These are phyloP conservation scores for Hortaea werneckii DNA, from an alignment of 2,329 filamentous ascomycete species.

Conservation along the genomic window DNA sequence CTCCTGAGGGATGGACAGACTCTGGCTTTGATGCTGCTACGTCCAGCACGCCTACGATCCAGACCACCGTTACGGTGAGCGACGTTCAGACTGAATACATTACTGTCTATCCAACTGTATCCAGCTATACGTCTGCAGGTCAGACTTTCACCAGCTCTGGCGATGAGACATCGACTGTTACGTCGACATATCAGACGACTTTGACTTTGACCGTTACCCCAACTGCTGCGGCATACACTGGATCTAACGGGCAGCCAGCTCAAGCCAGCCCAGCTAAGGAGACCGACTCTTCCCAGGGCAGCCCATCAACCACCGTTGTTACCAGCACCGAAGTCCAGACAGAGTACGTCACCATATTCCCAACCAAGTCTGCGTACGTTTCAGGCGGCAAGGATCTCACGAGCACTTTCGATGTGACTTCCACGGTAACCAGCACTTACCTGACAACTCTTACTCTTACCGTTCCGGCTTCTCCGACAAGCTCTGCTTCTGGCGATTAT, in stretches of 20 bases:
- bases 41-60: neutral
- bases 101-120: neutral
- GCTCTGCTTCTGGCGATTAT: neutral
- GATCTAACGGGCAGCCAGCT: too few species aligned
- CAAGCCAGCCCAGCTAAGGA: too few species aligned
- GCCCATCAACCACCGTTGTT: too few species aligned
- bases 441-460: neutral
- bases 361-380: neutral
- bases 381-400: neutral
- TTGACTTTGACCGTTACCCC: neutral
- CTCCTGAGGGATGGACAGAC: neutral
- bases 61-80: neutral
- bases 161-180: neutral
- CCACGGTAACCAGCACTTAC: constrained; percentile 2
- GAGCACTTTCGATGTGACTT: neutral
- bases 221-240: neutral
- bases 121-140: neutral
- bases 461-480: neutral
- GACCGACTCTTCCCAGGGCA: too few species aligned
- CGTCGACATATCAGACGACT: neutral
- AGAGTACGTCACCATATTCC: constrained; percentile 1
- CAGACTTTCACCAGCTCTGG: neutral
- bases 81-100: neutral
- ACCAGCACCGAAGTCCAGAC: neutral
- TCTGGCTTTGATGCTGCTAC: neutral